Conservation (phyloP, 208 protist species). For the Acanthamoeba healyi region DNA sequence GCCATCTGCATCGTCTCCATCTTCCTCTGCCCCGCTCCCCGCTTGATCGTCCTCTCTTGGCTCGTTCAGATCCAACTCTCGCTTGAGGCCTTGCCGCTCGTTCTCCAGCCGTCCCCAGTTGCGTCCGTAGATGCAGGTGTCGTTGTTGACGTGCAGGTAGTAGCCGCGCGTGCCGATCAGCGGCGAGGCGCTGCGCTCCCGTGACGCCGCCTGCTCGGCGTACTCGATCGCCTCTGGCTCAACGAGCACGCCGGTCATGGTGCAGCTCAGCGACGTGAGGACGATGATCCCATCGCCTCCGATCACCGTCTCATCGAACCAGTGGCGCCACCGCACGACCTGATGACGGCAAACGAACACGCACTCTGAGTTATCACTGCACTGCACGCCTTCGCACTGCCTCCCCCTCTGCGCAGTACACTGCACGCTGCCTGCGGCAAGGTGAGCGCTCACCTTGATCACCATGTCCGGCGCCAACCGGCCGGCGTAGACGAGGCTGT, state of each 20-base stretch:
- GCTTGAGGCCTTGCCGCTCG: not conserved
- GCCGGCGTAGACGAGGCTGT: slow-evolving; percentile 39
- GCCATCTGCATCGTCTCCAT: not conserved
- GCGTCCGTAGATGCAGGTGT: slow-evolving; percentile 27
- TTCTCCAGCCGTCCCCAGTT: slow-evolving; percentile 61
- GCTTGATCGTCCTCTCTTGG: not conserved
- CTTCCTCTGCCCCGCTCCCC: not conserved
- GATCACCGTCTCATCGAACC: slow-evolving; percentile 71
- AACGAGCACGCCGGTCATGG: not conserved
- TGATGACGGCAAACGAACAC: not conserved
- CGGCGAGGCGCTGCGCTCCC: not conserved
- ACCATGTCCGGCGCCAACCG: not conserved
- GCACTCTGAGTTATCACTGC: not conserved
- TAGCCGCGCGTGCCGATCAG: slow-evolving; percentile 51
- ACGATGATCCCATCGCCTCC: slow-evolving; percentile 47
- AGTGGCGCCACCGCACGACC: not conserved
- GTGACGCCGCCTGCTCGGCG: not conserved
- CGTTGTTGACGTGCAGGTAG: slow-evolving; percentile 52
- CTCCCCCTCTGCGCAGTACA: not conserved
- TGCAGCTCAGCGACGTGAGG: not conserved
- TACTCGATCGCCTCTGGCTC: not conserved
- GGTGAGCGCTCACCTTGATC: not conserved
- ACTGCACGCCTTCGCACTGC: not conserved
- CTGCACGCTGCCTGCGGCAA: not conserved
- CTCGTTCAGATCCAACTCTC: not conserved